Conservation (phyloP, 495 filamentous ascomycete species). For the Aspergillus kassunensis region DNA sequence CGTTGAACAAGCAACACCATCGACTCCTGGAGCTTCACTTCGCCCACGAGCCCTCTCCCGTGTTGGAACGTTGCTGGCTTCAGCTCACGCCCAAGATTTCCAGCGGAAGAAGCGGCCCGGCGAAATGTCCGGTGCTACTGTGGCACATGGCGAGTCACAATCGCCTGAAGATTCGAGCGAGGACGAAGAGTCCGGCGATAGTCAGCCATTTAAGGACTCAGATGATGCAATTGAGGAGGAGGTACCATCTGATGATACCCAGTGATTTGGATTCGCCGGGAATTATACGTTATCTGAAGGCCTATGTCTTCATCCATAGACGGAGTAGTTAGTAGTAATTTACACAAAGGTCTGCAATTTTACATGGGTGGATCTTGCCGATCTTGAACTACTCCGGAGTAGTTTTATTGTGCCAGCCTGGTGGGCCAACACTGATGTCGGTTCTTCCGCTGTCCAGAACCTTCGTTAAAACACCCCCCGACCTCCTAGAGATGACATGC, state of each 20-base stretch:
- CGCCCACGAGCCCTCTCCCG: conserved; percentile 38
- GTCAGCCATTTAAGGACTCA: conserved; percentile 11
- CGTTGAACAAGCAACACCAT: conserved; percentile 29
- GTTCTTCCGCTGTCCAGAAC: no score
- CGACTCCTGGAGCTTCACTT: conserved; percentile 26
- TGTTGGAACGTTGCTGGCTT: conserved; percentile 58
- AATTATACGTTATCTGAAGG: background rate
- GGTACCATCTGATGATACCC: conserved; percentile 8
- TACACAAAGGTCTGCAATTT: background rate
- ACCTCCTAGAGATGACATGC: no score
- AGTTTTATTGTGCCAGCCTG: no score
- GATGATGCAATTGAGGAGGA: conserved; percentile 20
- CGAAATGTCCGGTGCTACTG: conserved; percentile 21
- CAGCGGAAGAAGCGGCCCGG: conserved; percentile 61
- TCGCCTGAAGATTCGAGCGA: conserved; percentile 33
- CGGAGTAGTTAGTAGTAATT: background rate
- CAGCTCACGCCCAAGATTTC: conserved; percentile 85
- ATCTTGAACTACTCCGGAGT: no score
- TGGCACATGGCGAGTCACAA: conserved; percentile 16
- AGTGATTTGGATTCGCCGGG: no score
- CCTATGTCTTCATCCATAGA: conserved; percentile 6
- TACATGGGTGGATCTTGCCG: no score
- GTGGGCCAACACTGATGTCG: no score
- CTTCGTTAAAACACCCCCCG: no score
- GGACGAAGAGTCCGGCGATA: conserved; percentile 27